Percentiles rank a stretch among this genome's conserved stretches.
Conservation (phyloP, 768 basidiomycete genomes). For the Suillus ampliporus region DNA sequence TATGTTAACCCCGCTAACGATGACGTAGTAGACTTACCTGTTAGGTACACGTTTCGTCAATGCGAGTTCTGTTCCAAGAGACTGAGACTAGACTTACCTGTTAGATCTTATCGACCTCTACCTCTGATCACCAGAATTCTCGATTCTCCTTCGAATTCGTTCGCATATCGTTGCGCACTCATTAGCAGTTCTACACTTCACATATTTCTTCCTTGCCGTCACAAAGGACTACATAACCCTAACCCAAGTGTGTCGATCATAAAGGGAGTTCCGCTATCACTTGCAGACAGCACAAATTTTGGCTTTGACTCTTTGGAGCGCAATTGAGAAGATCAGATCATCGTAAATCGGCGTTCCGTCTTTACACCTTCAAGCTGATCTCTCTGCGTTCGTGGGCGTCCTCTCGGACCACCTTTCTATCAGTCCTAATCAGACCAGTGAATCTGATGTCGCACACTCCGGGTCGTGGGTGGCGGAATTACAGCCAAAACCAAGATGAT, state of each 20-base stretch:
- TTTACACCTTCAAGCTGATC: conserved; percentile 1
- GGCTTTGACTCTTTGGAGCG: background rate
- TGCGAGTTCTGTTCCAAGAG: no score
- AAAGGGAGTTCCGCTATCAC: background rate
- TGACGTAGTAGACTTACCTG: no score
- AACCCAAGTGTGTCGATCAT: background rate
- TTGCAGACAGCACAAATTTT: background rate
- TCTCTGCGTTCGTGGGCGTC: background rate
- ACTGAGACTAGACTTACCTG: no score
- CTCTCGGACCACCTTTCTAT: background rate
- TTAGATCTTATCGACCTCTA: no score
- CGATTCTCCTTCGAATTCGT: no score
- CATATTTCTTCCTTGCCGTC: no score
- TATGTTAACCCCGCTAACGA: no score
- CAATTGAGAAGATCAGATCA: background rate
- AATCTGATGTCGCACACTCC: background rate
- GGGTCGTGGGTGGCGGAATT: background rate
- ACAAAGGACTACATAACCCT: no score
- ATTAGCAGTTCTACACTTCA: no score
- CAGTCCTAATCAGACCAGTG: background rate
- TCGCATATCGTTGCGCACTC: no score
- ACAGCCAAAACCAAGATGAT: background rate
- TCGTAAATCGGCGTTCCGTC: background rate
- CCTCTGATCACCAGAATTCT: no score
- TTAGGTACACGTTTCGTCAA: no score